Conservation (phyloP, 106 monocot species). For the Apostasia ramifera region DNA sequence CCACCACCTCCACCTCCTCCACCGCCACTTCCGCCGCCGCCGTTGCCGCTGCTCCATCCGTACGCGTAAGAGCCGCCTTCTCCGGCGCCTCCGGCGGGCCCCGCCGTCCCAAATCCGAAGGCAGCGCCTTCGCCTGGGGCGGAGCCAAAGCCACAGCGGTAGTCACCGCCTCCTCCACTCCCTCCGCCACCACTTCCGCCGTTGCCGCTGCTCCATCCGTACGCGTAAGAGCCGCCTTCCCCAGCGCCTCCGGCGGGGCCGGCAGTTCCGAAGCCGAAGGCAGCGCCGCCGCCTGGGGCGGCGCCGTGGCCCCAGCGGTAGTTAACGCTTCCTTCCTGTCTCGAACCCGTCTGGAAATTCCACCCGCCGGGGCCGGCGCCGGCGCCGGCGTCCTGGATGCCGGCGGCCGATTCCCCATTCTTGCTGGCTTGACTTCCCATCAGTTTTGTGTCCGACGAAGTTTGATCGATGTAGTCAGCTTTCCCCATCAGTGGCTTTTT, state of each 20-base stretch:
- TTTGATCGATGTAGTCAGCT: background rate
- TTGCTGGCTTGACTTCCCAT: background rate
- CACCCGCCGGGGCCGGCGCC: background rate
- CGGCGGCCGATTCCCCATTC: background rate
- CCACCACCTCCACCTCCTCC: background rate
- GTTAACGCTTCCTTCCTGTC: background rate
- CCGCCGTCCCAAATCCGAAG: background rate
- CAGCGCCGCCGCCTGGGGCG: background rate
- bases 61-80: background rate
- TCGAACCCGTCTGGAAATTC: background rate
- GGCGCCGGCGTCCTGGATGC: no score
- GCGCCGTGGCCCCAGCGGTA: background rate
- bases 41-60: background rate
- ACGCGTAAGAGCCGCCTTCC: background rate
- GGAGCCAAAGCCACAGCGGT: background rate
- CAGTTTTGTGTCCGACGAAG: background rate
- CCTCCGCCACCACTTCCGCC: background rate
- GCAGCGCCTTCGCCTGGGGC: background rate
- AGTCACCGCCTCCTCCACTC: background rate
- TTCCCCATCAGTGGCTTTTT: no score
- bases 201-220: conserved; percentile 3
- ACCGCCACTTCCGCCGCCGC: background rate
- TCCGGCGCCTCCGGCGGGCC: background rate
- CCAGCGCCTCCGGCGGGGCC: background rate
- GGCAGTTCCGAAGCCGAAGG: background rate